These are phyloP conservation scores for Helianthus tuberosus DNA, from an alignment of 129 eudicot species.

Conservation along the genomic window DNA sequence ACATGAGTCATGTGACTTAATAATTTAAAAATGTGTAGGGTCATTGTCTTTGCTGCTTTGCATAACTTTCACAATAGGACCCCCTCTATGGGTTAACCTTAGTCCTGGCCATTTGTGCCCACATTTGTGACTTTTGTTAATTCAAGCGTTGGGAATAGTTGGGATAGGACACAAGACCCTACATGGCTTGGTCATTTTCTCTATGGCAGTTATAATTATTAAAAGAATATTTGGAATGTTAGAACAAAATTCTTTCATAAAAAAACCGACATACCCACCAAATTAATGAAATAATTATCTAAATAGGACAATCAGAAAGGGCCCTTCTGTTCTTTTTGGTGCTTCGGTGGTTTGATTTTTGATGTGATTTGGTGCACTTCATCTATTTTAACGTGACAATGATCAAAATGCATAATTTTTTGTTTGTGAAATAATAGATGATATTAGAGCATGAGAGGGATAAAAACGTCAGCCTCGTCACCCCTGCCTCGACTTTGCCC, in stretches of 20 bases:
- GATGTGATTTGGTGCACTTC: not conserved
- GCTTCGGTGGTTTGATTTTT: not conserved
- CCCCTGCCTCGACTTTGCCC: too few relatives aligned
- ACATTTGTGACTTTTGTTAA: conserved; percentile 23
- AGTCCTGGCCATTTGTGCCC: conserved; percentile 20
- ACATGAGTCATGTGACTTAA: conserved; percentile 22
- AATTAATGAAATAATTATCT: conserved; percentile 34
- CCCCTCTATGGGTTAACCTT: conserved; percentile 30
- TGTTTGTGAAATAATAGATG: too few relatives aligned
- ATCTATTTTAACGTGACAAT: not conserved
- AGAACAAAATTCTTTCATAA: conserved; percentile 21
- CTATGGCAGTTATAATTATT: conserved; percentile 20
- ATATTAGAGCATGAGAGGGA: too few relatives aligned
- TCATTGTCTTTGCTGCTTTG: conserved; percentile 22
- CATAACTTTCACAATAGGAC: conserved; percentile 28
- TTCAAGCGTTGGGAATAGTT: conserved; percentile 22
- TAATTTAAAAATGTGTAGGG: conserved; percentile 31
- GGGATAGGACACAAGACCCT: conserved; percentile 27
- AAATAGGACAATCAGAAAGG: conserved; percentile 30
- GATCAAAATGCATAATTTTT: not conserved
- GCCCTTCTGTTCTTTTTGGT: conserved; percentile 6
- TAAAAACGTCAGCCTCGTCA: too few relatives aligned
- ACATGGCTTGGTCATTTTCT: conserved; percentile 18
- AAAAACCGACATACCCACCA: conserved; percentile 27
- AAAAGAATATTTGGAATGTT: conserved; percentile 23